Base-by-base conservation (phyloP, 2,329 filamentous ascomycete genomes). In the Ramichloridium luteum region DNA sequence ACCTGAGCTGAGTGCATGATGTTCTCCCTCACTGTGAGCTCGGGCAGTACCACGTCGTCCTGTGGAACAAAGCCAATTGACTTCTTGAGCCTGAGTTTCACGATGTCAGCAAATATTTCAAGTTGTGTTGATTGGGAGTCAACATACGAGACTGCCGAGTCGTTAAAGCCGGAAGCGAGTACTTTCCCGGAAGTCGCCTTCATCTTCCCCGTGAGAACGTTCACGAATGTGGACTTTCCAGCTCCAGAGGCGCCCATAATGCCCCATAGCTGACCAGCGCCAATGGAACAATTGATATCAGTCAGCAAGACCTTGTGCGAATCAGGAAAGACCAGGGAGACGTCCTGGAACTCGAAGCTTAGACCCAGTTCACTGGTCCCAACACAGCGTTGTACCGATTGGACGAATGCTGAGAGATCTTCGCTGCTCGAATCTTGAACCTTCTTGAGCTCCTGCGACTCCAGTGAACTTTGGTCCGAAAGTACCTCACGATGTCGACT, bases 61-160 rank as follows among this genome's bases (percentile, higher is more conserved):
- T 76, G 71, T 1, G 72, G 71, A 3, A 76, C 71, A 37, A 72
- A 74, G 13, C 70, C 70, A 15, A 74, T 71, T 35, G 73, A 56
- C 46, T 73, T 72, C 50, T 68, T 72, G 49, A 70, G 74, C 25
- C 56, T 55, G 44, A 58, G 58, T 51, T 69, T 53, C 43, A 58
- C 40, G n/a, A n/a, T n/a, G n/a, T n/a, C n/a, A n/a, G n/a, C n/a
- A n/a, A n/a, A n/a, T n/a, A n/a, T n/a, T n/a, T n/a, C n/a, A n/a
- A n/a, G n/a, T n/a, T n/a, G n/a, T n/a, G n/a, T n/a, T n/a, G n/a
- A n/a, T n/a, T n/a, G n/a, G n/a, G n/a, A n/a, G n/a, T n/a, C n/a
- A n/a, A n/a, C n/a, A n/a, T n/a, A n/a, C n/a, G n/a, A n/a, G n/a
- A n/a, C n/a, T n/a, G n/a, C n/a, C n/a, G n/a, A n/a, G 25, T 44